phyloP scores from a whole-genome alignment of 2,329 filamentous ascomycete genomes.

The Laburnicola sp. region DNA sequence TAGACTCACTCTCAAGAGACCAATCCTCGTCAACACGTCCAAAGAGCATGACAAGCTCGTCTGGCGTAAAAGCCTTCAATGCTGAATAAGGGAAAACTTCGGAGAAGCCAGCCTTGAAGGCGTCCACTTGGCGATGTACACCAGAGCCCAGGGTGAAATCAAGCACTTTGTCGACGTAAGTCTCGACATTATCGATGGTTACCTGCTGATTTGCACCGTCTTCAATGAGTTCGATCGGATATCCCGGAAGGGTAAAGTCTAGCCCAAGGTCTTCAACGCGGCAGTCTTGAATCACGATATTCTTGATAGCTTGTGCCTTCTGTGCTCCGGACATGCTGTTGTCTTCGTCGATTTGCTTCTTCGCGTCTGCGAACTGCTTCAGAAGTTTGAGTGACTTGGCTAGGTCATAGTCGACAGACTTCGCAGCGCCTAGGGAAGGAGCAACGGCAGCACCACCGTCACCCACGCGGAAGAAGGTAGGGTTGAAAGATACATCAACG shows the following conservation, averaged over 20 bases:
- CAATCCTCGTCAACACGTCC: slow-evolving; percentile 93
- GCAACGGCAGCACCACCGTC: slow-evolving; percentile 69
- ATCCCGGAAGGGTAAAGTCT: slow-evolving; percentile 93
- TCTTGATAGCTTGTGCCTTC: slow-evolving; percentile 70
- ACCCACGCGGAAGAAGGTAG: slow-evolving; percentile 94
- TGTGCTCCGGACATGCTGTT: slow-evolving; percentile 65
- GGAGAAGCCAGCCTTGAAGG: slow-evolving; percentile 88
- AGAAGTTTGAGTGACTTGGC: slow-evolving; percentile 84
- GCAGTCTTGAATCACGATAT: slow-evolving; percentile 74
- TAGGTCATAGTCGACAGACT: slow-evolving; percentile 82
- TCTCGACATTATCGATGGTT: slow-evolving; percentile 87
- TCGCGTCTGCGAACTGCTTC: slow-evolving; percentile 81
- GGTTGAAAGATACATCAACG: slow-evolving; percentile 96
- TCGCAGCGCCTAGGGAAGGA: slow-evolving; percentile 86
- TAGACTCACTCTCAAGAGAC: slow-evolving; percentile 86
- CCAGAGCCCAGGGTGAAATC: slow-evolving; percentile 89
- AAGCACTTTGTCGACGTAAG: slow-evolving; percentile 85
- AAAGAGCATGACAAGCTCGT: slow-evolving; percentile 92
- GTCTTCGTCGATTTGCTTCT: slow-evolving; percentile 79
- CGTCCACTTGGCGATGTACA: slow-evolving; percentile 84
- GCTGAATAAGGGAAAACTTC: slow-evolving; percentile 96
- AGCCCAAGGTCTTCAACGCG: slow-evolving; percentile 83
- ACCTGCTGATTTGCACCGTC: slow-evolving; percentile 75
- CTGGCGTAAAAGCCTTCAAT: slow-evolving; percentile 88
- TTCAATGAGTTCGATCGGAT: slow-evolving; percentile 81